These are phyloP conservation scores for Yarrowia osloensis DNA, from an alignment of 805 yeast genomes.

Conservation along the genomic window DNA sequence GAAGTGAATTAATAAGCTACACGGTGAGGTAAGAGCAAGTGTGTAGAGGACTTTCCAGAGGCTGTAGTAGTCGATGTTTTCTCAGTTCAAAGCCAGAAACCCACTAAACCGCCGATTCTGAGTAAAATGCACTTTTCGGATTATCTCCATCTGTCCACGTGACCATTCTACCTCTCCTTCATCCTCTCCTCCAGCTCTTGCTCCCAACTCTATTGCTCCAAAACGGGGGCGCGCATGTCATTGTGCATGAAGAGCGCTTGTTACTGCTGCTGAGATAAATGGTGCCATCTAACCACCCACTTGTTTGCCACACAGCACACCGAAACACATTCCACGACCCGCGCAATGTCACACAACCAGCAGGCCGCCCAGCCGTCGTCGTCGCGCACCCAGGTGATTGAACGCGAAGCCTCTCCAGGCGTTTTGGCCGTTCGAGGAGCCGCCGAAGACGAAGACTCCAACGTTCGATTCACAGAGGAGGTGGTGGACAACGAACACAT, in stretches of 20 bases:
- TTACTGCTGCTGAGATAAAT: background rate
- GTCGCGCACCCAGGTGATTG: conserved; percentile 13
- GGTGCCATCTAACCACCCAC: conserved; percentile 1
- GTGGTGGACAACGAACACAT: conserved; percentile 88
- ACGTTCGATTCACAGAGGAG: conserved; percentile 80
- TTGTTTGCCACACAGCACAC: background rate
- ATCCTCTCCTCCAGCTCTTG: background rate
- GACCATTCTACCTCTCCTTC: background rate
- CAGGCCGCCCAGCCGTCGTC: conserved; percentile 16
- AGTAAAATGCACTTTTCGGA: background rate
- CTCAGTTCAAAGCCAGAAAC: background rate
- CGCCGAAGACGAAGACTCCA: conserved; percentile 20
- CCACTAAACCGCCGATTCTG: background rate
- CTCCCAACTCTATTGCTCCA: background rate
- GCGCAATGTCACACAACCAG: conserved; percentile 4
- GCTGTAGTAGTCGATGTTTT: no score
- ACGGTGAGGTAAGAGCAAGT: no score
- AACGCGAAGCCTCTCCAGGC: conserved; percentile 12
- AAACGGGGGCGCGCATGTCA: background rate
- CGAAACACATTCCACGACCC: background rate
- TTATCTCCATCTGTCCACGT: background rate
- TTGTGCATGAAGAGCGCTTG: background rate
- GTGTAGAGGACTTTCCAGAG: no score
- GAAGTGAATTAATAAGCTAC: no score
- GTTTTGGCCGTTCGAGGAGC: conserved; percentile 2